Evolutionary conservation across 345 rosid genomes (phyloP).

Genomic region (Brassica carinata): DNA sequence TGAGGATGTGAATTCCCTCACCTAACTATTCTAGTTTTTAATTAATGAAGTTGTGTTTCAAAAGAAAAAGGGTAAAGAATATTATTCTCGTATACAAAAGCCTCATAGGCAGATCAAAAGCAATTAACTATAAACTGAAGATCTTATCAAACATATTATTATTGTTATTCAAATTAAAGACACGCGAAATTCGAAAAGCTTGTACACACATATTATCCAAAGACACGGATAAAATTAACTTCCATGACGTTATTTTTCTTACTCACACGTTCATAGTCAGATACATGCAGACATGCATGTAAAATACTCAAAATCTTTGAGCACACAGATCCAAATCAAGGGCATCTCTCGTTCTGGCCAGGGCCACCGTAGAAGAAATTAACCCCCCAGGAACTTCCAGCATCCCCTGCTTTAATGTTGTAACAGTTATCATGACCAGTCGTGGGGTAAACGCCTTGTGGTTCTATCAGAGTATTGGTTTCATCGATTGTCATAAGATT

Average conservation of each 20-base stretch:
- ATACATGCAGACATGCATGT: background rate
- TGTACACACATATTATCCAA: background rate
- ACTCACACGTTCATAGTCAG: background rate
- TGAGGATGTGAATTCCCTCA: no score
- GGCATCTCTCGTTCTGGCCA: background rate
- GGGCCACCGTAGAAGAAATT: background rate
- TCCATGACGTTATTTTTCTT: background rate
- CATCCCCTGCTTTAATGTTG: background rate
- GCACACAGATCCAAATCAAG: background rate
- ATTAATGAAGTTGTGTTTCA: no score
- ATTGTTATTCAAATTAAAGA: background rate
- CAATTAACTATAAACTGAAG: no score
- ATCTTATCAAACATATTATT: no score
- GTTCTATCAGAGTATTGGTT: conserved; percentile 54
- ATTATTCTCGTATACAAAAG: background rate
- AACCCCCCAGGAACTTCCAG: background rate
- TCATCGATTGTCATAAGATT: conserved; percentile 56
- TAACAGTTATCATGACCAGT: background rate
- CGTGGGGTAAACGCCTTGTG: conserved; percentile 29
- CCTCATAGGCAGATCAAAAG: background rate
- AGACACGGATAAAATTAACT: background rate
- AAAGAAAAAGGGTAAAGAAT: no score
- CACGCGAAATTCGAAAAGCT: background rate
- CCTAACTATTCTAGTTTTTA: no score
- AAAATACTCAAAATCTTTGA: background rate